Evolutionary conservation across 768 basidiomycete genomes (phyloP), one percentile per base, ranked within the genome.

Genomic region (Tylopilus plumbeoviolaceoides): DNA sequence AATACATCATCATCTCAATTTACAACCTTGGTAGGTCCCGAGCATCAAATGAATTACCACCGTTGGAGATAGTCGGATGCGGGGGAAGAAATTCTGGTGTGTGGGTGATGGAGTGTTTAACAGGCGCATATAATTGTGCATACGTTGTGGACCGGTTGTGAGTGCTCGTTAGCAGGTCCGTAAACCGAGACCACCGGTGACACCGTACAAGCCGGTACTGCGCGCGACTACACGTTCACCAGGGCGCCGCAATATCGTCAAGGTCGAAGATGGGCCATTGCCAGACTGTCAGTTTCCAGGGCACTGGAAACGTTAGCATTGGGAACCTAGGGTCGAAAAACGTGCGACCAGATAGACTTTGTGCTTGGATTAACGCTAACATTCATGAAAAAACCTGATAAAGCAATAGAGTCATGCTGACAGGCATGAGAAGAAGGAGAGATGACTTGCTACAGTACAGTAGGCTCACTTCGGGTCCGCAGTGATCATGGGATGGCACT

Each of bases 391-490:
- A 49, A 12, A 18, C 45, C 36, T 28, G 45, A 35, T 45, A 31
- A 35, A 55, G 45, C 17, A 31, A 21, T 17, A 27, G 18, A 2
- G 33, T 54, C 20, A 14, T 9, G 6, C 17, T 45, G 53, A 56
- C 53, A 42, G 11, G 40, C 43, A 58, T 58, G 50, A 28, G 49
- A 56, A 47, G 40, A 7, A 18, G 11, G 33, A 28, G 9, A 21
- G 5, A 23, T 21, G 44, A 11, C 44, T 36, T 17, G 17, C 18
- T 5, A n/a, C n/a, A n/a, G n/a, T n/a, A n/a, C n/a, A n/a, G n/a
- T n/a, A 3, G 8, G 17, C 17, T 31, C 17, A 47, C 28, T 47
- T 58, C 47, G 55, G 55, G 14, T 31, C 55, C 46, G 48, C 41
- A 18, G 18, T 15, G 30, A 11, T 23, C 44, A 40, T 7, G 44